These are phyloP conservation scores for Sordaria brevicollis DNA, from an alignment of 495 filamentous ascomycete genomes.

Conservation along the genomic window DNA sequence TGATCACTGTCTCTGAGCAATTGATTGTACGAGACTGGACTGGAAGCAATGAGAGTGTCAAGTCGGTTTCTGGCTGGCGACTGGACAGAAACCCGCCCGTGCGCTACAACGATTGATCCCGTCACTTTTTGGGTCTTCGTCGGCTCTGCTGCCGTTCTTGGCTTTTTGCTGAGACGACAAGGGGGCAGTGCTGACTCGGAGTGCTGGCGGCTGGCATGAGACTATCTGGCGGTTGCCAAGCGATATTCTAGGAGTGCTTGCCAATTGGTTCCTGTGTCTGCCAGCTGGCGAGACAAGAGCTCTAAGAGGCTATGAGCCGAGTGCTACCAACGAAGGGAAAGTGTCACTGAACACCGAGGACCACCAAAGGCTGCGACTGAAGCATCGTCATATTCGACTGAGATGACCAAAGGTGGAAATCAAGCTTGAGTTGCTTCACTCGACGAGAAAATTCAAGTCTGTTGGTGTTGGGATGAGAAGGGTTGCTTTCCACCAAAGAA, in stretches of 20 bases:
- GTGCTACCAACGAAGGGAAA: neutral
- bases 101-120: neutral
- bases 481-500: neutral
- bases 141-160: neutral
- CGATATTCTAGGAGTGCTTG: neutral
- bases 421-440: neutral
- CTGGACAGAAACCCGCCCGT: neutral
- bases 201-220: neutral
- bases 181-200: neutral
- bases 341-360: neutral
- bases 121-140: neutral
- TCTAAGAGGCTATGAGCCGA: neutral
- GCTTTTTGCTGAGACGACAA: neutral
- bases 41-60: neutral
- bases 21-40: neutral
- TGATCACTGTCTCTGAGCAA: too few relatives aligned
- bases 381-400: neutral
- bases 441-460: neutral
- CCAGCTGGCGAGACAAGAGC: neutral
- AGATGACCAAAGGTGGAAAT: neutral
- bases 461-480: neutral
- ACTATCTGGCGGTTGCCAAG: neutral
- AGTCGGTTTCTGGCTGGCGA: constrained; percentile 18
- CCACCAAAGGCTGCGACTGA: neutral
- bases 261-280: neutral